Conservation (phyloP, 108 stramenopile species). For the Discostella stelligeroides region DNA sequence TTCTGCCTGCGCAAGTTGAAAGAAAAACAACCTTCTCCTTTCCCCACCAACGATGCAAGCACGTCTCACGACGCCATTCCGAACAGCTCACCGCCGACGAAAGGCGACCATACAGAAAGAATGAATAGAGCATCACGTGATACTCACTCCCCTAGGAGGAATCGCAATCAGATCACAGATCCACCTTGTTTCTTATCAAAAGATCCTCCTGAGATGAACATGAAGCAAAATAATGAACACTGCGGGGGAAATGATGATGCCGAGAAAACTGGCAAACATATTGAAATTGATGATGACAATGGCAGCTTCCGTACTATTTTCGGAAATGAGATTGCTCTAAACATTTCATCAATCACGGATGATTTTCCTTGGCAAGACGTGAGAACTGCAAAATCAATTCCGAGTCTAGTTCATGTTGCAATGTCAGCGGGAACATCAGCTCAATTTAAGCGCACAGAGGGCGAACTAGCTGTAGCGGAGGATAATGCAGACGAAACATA, state of each 20-base stretch:
- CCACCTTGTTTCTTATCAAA: slow-evolving; percentile 18
- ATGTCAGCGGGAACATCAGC: neutral
- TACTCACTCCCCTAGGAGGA: neutral
- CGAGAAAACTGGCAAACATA: too few relatives aligned
- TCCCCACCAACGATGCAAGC: too few relatives aligned
- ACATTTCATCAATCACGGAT: slow-evolving; percentile 10
- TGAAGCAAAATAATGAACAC: neutral
- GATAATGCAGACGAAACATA: too few relatives aligned
- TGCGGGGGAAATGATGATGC: neutral
- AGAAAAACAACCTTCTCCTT: too few relatives aligned
- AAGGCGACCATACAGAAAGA: neutral
- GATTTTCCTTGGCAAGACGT: neutral
- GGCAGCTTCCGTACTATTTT: slow-evolving; percentile 1
- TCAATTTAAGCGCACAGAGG: too few relatives aligned
- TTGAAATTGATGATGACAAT: neutral
- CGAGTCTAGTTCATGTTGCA: neutral
- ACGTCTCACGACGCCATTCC: too few relatives aligned
- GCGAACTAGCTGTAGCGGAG: too few relatives aligned
- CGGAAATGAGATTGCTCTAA: slow-evolving; percentile 10
- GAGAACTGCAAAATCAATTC: neutral
- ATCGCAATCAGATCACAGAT: slow-evolving; percentile 7
- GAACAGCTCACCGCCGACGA: neutral
- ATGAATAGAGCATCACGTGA: neutral
- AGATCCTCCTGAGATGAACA: slow-evolving; percentile 14
- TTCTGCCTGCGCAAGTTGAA: neutral